phyloP scores from a whole-genome alignment of 352 stramenopile genomes.

The Phytophthora pisi region DNA sequence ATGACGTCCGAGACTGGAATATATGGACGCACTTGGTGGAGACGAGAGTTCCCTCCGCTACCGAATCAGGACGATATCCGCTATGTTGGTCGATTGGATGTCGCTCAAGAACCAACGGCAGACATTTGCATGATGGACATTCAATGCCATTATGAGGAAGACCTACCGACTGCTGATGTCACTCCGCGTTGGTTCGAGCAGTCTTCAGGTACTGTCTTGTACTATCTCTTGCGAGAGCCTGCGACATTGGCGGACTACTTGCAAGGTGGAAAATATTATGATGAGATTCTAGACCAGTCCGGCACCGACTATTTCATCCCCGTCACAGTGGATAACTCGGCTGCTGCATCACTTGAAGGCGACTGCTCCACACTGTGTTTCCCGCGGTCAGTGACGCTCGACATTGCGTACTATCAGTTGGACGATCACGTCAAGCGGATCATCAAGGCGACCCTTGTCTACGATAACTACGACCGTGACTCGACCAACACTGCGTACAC shows the following conservation, averaged over 20 bases:
- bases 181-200: slow-evolving; percentile 97
- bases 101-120: slow-evolving; percentile 87
- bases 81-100: slow-evolving; percentile 87
- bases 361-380: slow-evolving; percentile 94
- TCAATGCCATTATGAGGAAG: slow-evolving; percentile 94
- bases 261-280: slow-evolving; percentile 72
- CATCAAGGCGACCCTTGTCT: slow-evolving; percentile 88
- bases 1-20: slow-evolving; percentile 69
- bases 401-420: slow-evolving; percentile 96
- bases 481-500: slow-evolving; percentile 85
- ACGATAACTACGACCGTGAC: slow-evolving; percentile 95
- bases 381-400: slow-evolving; percentile 91
- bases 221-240: slow-evolving; percentile 92
- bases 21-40: slow-evolving; percentile 76
- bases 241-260: slow-evolving; percentile 91
- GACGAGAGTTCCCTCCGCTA: slow-evolving; percentile 78
- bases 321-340: slow-evolving; percentile 90
- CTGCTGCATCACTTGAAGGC: slow-evolving; percentile 71
- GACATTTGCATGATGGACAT: slow-evolving; percentile 92
- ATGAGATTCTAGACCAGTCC: slow-evolving; percentile 51
- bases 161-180: slow-evolving; percentile 87
- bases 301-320: slow-evolving; percentile 95
- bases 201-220: slow-evolving; percentile 83
- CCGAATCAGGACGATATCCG: slow-evolving; percentile 96
- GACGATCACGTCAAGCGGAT: slow-evolving; percentile 92